Evolutionary conservation across 768 basidiomycete genomes (phyloP).

Genomic region (Tricholoma terreum): DNA sequence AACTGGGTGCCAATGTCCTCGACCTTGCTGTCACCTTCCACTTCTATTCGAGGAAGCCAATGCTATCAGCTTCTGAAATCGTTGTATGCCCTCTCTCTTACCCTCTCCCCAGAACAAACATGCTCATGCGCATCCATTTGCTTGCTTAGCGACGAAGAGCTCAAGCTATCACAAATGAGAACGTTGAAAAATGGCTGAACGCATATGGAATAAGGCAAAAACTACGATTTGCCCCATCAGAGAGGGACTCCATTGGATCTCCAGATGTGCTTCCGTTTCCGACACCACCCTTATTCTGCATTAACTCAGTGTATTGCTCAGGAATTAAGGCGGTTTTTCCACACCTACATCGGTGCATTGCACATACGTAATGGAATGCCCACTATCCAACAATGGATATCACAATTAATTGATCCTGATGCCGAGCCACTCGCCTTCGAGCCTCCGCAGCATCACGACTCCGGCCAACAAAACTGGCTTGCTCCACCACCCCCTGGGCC

Average conservation of each 20-base stretch:
- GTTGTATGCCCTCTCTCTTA: slow-evolving; percentile 30
- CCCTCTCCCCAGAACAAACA: not conserved
- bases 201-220: slow-evolving; percentile 51
- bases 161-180: slow-evolving; percentile 34
- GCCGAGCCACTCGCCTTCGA: slow-evolving; percentile 11
- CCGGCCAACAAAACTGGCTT: slow-evolving; percentile 8
- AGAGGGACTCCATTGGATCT: slow-evolving; percentile 31
- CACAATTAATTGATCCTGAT: slow-evolving; percentile 50
- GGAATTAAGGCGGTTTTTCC: slow-evolving; percentile 56
- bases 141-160: slow-evolving; percentile 22
- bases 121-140: not conserved
- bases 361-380: slow-evolving; percentile 53
- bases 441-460: slow-evolving; percentile 12
- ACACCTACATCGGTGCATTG: slow-evolving; percentile 65
- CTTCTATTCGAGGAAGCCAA: slow-evolving; percentile 45
- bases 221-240: slow-evolving; percentile 45
- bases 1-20: slow-evolving; percentile 53
- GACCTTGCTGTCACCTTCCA: slow-evolving; percentile 50
- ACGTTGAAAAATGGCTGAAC: slow-evolving; percentile 47
- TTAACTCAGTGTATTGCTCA: slow-evolving; percentile 19
- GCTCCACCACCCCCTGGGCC: slow-evolving; percentile 23
- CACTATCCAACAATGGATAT: slow-evolving; percentile 55
- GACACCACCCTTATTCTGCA: not conserved
- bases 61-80: slow-evolving; percentile 40
- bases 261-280: slow-evolving; percentile 19